phyloP scores from a whole-genome alignment of 768 basidiomycete genomes.

The Dioszegia aurantiaca region DNA sequence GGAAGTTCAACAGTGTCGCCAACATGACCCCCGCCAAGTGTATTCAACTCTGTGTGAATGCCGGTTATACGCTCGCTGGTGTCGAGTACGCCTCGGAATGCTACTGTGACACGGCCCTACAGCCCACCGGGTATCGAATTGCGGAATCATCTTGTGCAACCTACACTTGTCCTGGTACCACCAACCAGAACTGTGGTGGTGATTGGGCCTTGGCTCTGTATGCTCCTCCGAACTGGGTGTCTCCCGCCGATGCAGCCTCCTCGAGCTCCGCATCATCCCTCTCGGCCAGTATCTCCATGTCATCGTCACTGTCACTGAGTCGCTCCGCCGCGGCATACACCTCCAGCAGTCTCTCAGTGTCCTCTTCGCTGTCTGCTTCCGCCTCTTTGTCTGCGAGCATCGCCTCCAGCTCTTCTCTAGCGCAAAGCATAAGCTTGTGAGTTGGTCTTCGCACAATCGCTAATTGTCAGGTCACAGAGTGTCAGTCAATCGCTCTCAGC shows the following conservation, averaged over 20 bases:
- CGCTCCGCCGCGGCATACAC: neutral
- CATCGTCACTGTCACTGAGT: neutral
- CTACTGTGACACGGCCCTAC: conserved; percentile 3
- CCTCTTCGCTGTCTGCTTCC: conserved; percentile 9
- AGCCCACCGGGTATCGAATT: neutral
- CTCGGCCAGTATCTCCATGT: conserved; percentile 1
- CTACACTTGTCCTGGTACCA: conserved; percentile 3
- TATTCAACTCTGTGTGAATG: conserved; percentile 25
- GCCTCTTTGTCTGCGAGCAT: conserved; percentile 6
- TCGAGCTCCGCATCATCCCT: neutral
- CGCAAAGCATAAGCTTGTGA: neutral
- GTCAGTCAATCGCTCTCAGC: conserved; percentile 11
- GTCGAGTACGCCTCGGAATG: conserved; percentile 18
- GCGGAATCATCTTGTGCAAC: neutral
- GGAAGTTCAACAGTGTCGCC: neutral
- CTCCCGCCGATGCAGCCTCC: conserved; percentile 1
- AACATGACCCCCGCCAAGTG: conserved; percentile 35
- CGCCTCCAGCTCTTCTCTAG: conserved; percentile 1
- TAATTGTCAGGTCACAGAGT: neutral
- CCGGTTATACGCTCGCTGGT: conserved; percentile 33
- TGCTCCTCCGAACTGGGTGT: neutral
- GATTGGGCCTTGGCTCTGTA: conserved; percentile 1
- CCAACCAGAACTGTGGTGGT: conserved; percentile 4
- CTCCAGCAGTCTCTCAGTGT: neutral
- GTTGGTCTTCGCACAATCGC: no score